Base-by-base conservation (phyloP, 1,284 basidiomycete genomes). In the Tylopilus orsonianus region DNA sequence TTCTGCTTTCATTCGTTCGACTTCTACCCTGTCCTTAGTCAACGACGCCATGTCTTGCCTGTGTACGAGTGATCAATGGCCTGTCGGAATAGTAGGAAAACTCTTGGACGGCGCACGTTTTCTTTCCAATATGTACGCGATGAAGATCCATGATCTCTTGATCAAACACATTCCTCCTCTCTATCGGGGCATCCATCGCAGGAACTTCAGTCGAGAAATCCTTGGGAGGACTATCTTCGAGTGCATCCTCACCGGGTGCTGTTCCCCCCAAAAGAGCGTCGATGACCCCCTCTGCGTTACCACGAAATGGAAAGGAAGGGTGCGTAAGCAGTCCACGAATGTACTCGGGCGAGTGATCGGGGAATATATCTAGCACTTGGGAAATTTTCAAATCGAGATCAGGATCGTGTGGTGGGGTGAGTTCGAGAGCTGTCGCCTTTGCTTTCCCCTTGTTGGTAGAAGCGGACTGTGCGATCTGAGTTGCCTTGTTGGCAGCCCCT, bases 1-100 rank as follows among this genome's bases (percentile, higher is more conserved):
- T 48, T 85, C 85, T 0, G 80, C 81, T 60, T 93, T 92, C 77
- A 93, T 85, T 57, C 85, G 75, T 38, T 85, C 83, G 4, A 84
- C 77, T 57, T 84, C 83, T 2, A 75, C 70, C 4, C 76, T 74
- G 55, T 90, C 86, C 26, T 75, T 70, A 1, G 80, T 60, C 8
- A 83, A 62, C 9, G 68, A 61, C 19, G 66, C 56, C 3, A 72
- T 73, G 24, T 77, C 71, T 44, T 74, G 72, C 20, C 79, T 85
- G 34, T 51, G 54, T 40, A 32, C 27, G 16, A 41, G 8, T 36
- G 1, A 45, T 51, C 33, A 61, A 54, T 23, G 47, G 41, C 29
- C 52, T 37, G 41, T 55, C 34, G 20, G 23, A 29, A 34, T 24
- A 13, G 44, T 20, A 34, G 24, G 35, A 13, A 16, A 36, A 7